phyloP scores from a whole-genome alignment of 1,284 basidiomycete species.

The Ceratobasidium sp. region DNA sequence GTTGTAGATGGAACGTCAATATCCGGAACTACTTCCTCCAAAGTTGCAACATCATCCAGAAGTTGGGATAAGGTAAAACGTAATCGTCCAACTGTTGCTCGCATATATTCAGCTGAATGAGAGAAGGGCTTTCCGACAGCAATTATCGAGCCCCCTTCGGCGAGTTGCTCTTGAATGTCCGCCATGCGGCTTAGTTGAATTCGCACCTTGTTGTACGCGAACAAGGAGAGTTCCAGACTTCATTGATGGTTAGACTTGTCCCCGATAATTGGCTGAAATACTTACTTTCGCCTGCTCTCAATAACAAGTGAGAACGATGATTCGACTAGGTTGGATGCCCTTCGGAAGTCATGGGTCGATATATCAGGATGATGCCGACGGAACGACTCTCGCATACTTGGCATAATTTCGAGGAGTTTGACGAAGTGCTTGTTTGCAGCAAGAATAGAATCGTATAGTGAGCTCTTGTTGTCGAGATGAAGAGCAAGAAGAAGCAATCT shows the following conservation, averaged over 20 bases:
- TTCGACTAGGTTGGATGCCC: constrained; percentile 82
- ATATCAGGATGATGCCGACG: constrained; percentile 82
- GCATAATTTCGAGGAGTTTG: constrained; percentile 72
- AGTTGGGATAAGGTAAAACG: constrained; percentile 6
- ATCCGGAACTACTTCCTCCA: background rate
- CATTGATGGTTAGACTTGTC: background rate
- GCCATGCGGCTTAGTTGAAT: constrained; percentile 15
- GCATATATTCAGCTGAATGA: background rate
- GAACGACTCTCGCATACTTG: constrained; percentile 70
- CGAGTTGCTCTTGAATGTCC: constrained; percentile 12
- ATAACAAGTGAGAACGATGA: constrained; percentile 73
- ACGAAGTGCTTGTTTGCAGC: constrained; percentile 72
- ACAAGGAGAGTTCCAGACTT: constrained; percentile 14
- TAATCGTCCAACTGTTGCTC: constrained; percentile 3
- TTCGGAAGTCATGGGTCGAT: constrained; percentile 82
- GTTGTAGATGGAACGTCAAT: background rate
- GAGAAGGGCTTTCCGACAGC: background rate
- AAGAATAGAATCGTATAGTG: constrained; percentile 51
- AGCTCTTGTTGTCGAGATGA: constrained; percentile 40
- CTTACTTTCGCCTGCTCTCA: constrained; percentile 55
- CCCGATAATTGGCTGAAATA: background rate
- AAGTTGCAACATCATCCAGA: constrained; percentile 19
- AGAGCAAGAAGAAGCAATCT: constrained; percentile 51
- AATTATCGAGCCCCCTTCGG: background rate
- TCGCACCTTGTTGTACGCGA: constrained; percentile 5